Percentiles rank a stretch among this genome's conserved stretches.
Conservation (phyloP, 2,329 filamentous ascomycete genomes). For the Didymella glomerata region DNA sequence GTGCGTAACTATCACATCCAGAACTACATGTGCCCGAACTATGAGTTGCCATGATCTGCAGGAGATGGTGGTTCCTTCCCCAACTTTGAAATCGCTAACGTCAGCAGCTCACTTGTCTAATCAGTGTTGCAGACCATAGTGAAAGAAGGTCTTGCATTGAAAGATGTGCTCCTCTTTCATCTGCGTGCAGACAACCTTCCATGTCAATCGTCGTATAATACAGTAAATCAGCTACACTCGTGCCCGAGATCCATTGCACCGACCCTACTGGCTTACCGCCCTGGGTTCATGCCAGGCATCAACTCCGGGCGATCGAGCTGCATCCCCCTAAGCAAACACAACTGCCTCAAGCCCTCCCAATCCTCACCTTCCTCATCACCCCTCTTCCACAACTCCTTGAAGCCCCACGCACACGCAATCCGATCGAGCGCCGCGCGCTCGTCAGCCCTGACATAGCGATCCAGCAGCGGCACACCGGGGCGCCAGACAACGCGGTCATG, state of each 20-base stretch:
- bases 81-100: too few species aligned
- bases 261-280: background rate
- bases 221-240: too few species aligned
- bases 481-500: slow-evolving; percentile 95
- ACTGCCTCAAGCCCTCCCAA: slow-evolving; percentile 86
- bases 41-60: too few species aligned
- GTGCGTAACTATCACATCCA: background rate
- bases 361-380: slow-evolving; percentile 92
- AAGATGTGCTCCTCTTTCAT: too few species aligned
- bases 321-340: slow-evolving; percentile 84
- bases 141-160: too few species aligned
- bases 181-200: too few species aligned
- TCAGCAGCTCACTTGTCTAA: too few species aligned
- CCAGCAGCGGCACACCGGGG: slow-evolving; percentile 78
- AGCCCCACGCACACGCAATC: slow-evolving; percentile 90
- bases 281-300: slow-evolving; percentile 85
- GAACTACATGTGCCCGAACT: too few species aligned
- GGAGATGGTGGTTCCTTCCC: too few species aligned
- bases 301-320: slow-evolving; percentile 86
- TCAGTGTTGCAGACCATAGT: too few species aligned
- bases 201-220: too few species aligned
- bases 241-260: too few species aligned
- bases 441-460: slow-evolving; percentile 88
- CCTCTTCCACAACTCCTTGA: slow-evolving; percentile 78
- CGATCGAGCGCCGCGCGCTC: slow-evolving; percentile 87